Conservation (phyloP, 352 stramenopile species). For the Phytophthora kernoviae region DNA sequence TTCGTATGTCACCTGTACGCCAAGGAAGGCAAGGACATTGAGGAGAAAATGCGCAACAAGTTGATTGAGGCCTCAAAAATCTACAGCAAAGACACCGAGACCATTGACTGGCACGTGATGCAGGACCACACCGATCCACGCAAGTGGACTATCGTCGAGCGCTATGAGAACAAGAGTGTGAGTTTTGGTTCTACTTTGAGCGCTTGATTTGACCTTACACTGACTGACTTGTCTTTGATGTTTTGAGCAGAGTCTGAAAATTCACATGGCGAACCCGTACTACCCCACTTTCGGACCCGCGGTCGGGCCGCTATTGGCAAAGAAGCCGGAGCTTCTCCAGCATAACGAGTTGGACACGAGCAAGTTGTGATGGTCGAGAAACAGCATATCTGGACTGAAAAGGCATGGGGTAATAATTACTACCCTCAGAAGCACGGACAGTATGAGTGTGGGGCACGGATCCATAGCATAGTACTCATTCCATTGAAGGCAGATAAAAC, state of each 20-base stretch:
- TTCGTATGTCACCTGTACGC: conserved; percentile 21
- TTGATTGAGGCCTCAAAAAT: conserved; percentile 23
- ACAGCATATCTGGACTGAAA: not conserved
- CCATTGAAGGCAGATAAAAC: too few relatives aligned
- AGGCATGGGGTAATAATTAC: not conserved
- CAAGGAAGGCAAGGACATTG: conserved; percentile 31
- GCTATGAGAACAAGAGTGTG: conserved; percentile 26
- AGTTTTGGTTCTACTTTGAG: not conserved
- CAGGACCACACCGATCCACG: conserved; percentile 21
- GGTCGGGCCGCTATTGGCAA: conserved; percentile 12
- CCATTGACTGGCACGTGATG: conserved; percentile 26
- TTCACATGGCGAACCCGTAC: conserved; percentile 27
- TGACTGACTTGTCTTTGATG: not conserved
- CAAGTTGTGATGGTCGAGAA: conserved; percentile 20
- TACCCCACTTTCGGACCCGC: conserved; percentile 17
- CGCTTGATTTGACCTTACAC: not conserved
- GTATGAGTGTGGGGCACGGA: too few relatives aligned
- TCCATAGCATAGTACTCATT: too few relatives aligned
- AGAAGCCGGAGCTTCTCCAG: conserved; percentile 14
- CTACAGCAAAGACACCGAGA: conserved; percentile 24
- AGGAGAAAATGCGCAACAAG: conserved; percentile 29
- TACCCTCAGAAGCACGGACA: too few relatives aligned
- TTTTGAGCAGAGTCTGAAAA: conserved; percentile 26
- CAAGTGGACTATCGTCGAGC: conserved; percentile 31
- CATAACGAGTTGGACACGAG: conserved; percentile 28